Base-by-base conservation (phyloP, 2,329 filamentous ascomycete genomes). In the Stenocarpella maydis region DNA sequence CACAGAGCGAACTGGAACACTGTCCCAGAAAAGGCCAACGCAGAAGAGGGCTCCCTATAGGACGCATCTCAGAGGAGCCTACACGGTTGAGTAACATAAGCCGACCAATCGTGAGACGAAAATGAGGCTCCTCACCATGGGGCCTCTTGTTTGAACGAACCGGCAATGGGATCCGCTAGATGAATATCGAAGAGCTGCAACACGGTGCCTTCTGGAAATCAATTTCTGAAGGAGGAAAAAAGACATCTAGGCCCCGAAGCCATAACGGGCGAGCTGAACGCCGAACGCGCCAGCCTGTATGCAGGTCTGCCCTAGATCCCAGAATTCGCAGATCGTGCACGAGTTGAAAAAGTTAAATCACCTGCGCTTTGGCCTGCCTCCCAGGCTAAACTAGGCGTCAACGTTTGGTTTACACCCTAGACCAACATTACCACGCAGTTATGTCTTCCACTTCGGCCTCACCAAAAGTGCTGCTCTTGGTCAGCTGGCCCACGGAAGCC, bases 371-470 rank as follows among this genome's bases (percentile, higher is more conserved):
- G 37, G 41, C 41, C 39, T 49, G 24, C 28, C 41, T 65, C 58
- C 50, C 64, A 2, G 53, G 21, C 19, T 61, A 21, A 43, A 31
- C 53, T 17, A 17, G 50, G 41, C 21, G 19, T 9, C 45, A 34
- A 34, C n/a, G n/a, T 52, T n/a, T 39, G 47, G 9, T 15, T 24
- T 45, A 21, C 17, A 47, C 26, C 24, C 12, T 15, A 52, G 39
- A 37, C 55, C 26, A 53, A 34, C 34, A 70, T 80, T 87, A 98
- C 95, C 95, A 98, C 26, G 94, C 94, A 41, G 94, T 97, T 74
- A 98, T 97, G 78, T 98, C 96, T 71, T 95, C 95, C 24, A 98
- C 94, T 81, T 98, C 96, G 1, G 94, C 95, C 82, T 98, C 95
- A 19, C 95, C 95, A 83, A 98, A 97, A 0, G 93, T 96, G 80